Conservation (phyloP, 371 early-diverging fungal species). For the Syncephalastrum racemosum region DNA sequence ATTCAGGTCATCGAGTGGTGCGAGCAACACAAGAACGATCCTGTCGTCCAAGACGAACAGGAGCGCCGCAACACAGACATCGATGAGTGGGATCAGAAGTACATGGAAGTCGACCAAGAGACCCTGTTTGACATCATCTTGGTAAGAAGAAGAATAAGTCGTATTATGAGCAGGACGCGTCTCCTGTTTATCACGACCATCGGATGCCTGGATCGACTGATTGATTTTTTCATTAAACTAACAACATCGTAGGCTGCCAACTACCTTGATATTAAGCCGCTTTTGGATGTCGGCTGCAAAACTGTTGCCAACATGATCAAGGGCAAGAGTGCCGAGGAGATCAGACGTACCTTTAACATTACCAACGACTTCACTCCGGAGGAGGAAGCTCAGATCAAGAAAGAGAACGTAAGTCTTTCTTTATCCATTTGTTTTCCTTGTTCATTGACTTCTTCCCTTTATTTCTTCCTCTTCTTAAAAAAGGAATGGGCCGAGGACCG, state of each 20-base stretch:
- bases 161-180: not conserved
- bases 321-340: conserved; percentile 92
- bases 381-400: conserved; percentile 87
- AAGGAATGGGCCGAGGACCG: conserved; percentile 83
- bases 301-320: conserved; percentile 99
- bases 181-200: no score
- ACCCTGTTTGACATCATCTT: conserved; percentile 75
- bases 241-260: conserved; percentile 76
- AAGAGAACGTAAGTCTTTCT: conserved; percentile 74
- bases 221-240: not conserved
- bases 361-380: conserved; percentile 96
- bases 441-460: not conserved
- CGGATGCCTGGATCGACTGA: not conserved
- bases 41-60: conserved; percentile 57
- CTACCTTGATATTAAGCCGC: conserved; percentile 94
- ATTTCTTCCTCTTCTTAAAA: not conserved
- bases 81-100: conserved; percentile 82
- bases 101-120: conserved; percentile 78
- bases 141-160: conserved; percentile 19
- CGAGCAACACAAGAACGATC: conserved; percentile 75
- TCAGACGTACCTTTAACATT: conserved; percentile 93
- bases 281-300: conserved; percentile 95
- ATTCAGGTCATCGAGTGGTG: conserved; percentile 78
- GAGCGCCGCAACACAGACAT: conserved; percentile 73
- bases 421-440: not conserved